Evolutionary conservation across 129 eudicot genomes (phyloP).

Genomic region (Chrysanthemum seticuspe): DNA sequence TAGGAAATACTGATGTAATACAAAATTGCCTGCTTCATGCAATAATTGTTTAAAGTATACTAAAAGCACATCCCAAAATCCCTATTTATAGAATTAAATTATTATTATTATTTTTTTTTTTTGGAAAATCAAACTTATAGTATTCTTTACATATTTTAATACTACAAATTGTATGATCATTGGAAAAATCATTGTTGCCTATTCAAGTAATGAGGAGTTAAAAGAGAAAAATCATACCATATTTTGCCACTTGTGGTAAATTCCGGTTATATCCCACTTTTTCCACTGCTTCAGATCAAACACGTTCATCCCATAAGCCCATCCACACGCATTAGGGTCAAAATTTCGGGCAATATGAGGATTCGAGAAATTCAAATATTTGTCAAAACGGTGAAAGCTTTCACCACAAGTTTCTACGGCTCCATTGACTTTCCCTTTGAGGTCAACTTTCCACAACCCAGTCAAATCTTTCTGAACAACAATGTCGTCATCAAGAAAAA

Average conservation of each 20-base stretch:
- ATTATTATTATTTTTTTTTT: background rate
- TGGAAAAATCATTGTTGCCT: background rate
- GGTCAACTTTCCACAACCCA: constrained; percentile 84
- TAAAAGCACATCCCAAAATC: background rate
- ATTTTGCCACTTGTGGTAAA: constrained; percentile 96
- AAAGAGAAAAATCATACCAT: constrained; percentile 46
- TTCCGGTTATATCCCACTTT: constrained; percentile 94
- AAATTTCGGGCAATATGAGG: constrained; percentile 91
- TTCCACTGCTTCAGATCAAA: constrained; percentile 98
- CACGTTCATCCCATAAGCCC: constrained; percentile 99
- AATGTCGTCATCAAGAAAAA: constrained; percentile 94
- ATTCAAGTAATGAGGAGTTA: background rate
- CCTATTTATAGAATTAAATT: background rate
- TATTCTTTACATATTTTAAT: background rate
- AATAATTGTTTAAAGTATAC: background rate
- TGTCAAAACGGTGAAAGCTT: constrained; percentile 97
- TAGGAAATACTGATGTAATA: background rate
- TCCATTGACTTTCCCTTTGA: constrained; percentile 90
- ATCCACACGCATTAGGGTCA: constrained; percentile 99
- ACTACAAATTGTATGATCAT: background rate
- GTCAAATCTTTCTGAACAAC: constrained; percentile 98
- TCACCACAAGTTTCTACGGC: constrained; percentile 98
- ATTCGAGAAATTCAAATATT: constrained; percentile 90
- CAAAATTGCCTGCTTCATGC: background rate
- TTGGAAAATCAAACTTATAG: background rate